These are phyloP conservation scores for Escovopsis weberi DNA, from an alignment of 2,329 filamentous ascomycete species.

Conservation along the genomic window DNA sequence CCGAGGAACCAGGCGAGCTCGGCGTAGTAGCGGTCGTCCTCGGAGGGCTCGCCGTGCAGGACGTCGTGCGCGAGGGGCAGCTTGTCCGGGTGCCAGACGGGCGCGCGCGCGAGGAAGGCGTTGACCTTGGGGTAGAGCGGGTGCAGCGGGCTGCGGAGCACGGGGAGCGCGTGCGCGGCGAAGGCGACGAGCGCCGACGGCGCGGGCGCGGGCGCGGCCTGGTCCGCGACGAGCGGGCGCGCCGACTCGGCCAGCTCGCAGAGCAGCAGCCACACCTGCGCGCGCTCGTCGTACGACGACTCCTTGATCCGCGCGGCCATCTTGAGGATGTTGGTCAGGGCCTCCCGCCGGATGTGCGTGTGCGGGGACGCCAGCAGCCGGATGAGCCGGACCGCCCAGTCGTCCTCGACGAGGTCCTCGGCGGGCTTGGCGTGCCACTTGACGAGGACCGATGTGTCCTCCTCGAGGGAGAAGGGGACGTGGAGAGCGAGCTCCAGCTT, in stretches of 20 bases:
- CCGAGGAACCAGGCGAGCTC: slow-evolving; percentile 63
- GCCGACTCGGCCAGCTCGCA: slow-evolving; percentile 70
- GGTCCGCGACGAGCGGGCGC: slow-evolving; percentile 16
- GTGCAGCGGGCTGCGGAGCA: slow-evolving; percentile 65
- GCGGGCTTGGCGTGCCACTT: slow-evolving; percentile 65
- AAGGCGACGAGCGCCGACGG: slow-evolving; percentile 67
- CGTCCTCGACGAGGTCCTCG: slow-evolving; percentile 67
- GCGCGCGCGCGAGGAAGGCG: slow-evolving; percentile 63
- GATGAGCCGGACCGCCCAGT: slow-evolving; percentile 54
- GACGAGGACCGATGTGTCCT: slow-evolving; percentile 37
- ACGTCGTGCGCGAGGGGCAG: slow-evolving; percentile 56
- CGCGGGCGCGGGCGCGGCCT: slow-evolving; percentile 27
- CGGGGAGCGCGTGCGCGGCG: slow-evolving; percentile 51
- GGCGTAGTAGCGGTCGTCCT: slow-evolving; percentile 57
- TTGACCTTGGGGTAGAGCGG: slow-evolving; percentile 79
- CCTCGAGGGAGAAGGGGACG: slow-evolving; percentile 26
- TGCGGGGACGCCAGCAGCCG: slow-evolving; percentile 64
- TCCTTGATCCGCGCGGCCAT: slow-evolving; percentile 47
- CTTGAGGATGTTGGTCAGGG: slow-evolving; percentile 53
- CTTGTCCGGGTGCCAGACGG: slow-evolving; percentile 59
- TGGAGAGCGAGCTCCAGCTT: slow-evolving; percentile 39
- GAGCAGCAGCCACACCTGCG: slow-evolving; percentile 65
- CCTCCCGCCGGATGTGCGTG: slow-evolving; percentile 64
- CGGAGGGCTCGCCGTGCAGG: slow-evolving; percentile 49
- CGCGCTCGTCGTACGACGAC: slow-evolving; percentile 59